Evolutionary conservation across 1,284 basidiomycete genomes (phyloP).

Genomic region (Tilletia walkeri): DNA sequence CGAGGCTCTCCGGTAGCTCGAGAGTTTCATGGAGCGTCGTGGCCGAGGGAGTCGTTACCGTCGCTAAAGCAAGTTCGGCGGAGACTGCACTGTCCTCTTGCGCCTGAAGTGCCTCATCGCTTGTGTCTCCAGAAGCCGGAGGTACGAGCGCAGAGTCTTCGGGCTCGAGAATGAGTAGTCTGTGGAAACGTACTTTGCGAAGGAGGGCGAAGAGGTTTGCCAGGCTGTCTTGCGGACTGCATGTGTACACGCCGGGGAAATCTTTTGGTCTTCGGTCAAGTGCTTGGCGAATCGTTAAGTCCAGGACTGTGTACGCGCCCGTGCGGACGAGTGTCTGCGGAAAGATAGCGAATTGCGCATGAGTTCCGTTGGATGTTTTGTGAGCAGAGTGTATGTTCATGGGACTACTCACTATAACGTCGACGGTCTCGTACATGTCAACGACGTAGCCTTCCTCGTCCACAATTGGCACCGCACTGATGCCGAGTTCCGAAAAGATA

Average conservation of each 20-base stretch:
- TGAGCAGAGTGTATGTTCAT: too few relatives aligned
- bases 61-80: not conserved
- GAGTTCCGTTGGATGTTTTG: not conserved
- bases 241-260: slow-evolving; percentile 94
- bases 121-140: not conserved
- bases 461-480: slow-evolving; percentile 94
- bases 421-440: slow-evolving; percentile 97
- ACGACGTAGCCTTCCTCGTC: slow-evolving; percentile 90
- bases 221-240: slow-evolving; percentile 88
- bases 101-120: not conserved
- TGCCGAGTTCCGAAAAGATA: slow-evolving; percentile 93
- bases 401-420: slow-evolving; percentile 78
- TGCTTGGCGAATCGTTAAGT: slow-evolving; percentile 91
- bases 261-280: slow-evolving; percentile 80
- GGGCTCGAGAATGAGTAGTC: slow-evolving; percentile 61
- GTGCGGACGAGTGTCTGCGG: slow-evolving; percentile 66
- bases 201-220: slow-evolving; percentile 87
- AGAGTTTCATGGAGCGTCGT: not conserved
- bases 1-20: not conserved
- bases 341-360: not conserved
- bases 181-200: slow-evolving; percentile 87
- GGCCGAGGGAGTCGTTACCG: not conserved
- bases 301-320: slow-evolving; percentile 88
- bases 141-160: slow-evolving; percentile 16
- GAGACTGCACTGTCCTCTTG: not conserved